Conservation (phyloP, 768 basidiomycete species). For the Macrolepiota dolichaula region DNA sequence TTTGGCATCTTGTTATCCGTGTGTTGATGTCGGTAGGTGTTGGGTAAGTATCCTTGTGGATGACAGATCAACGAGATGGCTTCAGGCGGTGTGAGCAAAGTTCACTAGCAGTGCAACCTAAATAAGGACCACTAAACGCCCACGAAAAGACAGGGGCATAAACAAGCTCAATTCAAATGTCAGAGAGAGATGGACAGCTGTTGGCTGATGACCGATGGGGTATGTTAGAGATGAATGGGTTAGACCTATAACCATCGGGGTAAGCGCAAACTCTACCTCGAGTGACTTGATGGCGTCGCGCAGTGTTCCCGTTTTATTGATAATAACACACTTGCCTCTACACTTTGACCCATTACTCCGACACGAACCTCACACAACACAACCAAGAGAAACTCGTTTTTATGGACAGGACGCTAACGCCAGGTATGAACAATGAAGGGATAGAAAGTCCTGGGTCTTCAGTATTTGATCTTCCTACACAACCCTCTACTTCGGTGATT, state of each 20-base stretch:
- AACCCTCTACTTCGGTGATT: slow-evolving; percentile 18
- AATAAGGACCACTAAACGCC: not conserved
- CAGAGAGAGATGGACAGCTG: no score
- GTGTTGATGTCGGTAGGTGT: not conserved
- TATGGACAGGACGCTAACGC: not conserved
- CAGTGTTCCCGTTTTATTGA: not conserved
- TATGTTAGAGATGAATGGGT: no score
- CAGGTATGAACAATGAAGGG: not conserved
- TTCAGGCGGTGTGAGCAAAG: not conserved
- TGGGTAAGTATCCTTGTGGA: not conserved
- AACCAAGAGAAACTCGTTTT: not conserved
- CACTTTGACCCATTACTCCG: not conserved
- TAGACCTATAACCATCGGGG: no score
- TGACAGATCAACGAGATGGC: not conserved
- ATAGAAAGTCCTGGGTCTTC: slow-evolving; percentile 66
- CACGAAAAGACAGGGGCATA: not conserved
- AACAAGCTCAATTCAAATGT: not conserved
- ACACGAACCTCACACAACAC: not conserved
- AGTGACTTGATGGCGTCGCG: not conserved
- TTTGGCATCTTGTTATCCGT: slow-evolving; percentile 12
- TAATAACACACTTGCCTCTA: not conserved
- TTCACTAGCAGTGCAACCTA: not conserved
- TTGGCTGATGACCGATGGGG: no score
- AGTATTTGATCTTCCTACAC: slow-evolving; percentile 70
- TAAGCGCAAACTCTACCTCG: not conserved